Evolutionary conservation across 2,329 filamentous ascomycete genomes (phyloP).

Genomic region (Aureobasidium namibiae): DNA sequence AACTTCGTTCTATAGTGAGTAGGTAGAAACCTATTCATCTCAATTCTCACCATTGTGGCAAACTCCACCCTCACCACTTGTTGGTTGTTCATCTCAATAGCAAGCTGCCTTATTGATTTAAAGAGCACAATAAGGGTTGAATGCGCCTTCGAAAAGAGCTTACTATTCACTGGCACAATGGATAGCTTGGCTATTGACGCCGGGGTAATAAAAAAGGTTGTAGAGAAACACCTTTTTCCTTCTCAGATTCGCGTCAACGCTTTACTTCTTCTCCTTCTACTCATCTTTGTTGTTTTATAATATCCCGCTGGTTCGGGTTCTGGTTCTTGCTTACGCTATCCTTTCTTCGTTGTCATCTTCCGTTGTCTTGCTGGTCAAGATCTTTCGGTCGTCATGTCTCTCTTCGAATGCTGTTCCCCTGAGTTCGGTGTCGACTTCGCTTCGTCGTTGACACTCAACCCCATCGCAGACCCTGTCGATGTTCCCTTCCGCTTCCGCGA

Average conservation of each 20-base stretch:
- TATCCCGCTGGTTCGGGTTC: neutral
- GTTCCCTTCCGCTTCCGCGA: conserved; percentile 14
- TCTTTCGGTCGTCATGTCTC: neutral
- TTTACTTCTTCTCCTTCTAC: neutral
- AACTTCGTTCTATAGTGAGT: neutral
- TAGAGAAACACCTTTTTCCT: neutral
- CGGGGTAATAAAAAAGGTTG: neutral
- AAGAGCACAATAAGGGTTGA: neutral
- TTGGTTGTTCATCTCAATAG: neutral
- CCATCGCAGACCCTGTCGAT: neutral
- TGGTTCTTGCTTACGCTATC: neutral
- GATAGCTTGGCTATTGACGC: neutral
- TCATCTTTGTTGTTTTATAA: neutral
- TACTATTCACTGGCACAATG: neutral
- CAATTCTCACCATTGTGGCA: neutral
- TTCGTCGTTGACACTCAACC: neutral
- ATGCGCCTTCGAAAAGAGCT: neutral
- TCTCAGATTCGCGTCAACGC: neutral
- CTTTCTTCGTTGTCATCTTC: neutral
- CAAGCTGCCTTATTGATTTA: neutral
- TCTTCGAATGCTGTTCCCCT: neutral
- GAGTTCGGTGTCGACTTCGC: neutral
- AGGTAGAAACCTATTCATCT: neutral
- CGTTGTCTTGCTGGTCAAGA: conserved; percentile 5
- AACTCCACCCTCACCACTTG: neutral